Conservation (phyloP, 345 rosid genomes). For the Eutrema heterophyllum region DNA sequence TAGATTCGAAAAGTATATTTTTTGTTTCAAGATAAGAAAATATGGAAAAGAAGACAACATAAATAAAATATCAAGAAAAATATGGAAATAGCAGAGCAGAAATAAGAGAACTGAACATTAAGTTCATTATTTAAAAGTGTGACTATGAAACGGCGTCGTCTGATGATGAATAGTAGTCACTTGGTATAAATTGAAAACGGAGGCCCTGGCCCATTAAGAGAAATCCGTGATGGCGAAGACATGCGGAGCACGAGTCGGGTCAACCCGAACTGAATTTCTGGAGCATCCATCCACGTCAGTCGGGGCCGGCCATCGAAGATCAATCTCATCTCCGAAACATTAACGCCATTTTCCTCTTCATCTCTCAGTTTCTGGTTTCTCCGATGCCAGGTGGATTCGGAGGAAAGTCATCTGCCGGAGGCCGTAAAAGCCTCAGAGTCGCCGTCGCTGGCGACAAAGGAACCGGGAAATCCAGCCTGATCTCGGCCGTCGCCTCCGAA, state of each 20-base stretch:
- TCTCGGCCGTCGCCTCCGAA: conserved; percentile 61
- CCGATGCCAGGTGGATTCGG: conserved; percentile 42
- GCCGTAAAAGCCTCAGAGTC: conserved; percentile 52
- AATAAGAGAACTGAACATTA: too few species aligned
- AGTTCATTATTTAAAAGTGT: too few species aligned
- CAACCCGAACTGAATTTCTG: conserved; percentile 3
- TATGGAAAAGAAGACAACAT: neutral
- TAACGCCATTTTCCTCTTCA: neutral
- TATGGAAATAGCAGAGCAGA: neutral
- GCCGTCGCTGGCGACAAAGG: conserved; percentile 72
- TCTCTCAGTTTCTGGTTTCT: neutral
- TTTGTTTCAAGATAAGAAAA: too few species aligned
- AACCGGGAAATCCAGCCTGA: conserved; percentile 78
- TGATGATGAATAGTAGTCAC: neutral
- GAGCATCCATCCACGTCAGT: conserved; percentile 18
- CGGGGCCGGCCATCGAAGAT: neutral
- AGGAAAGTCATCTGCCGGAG: conserved; percentile 35
- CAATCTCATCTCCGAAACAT: neutral
- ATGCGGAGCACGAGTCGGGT: conserved; percentile 7
- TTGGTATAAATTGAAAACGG: neutral
- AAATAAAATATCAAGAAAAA: too few species aligned
- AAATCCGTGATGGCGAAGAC: neutral
- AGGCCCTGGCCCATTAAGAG: conserved; percentile 19
- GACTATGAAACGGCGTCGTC: neutral
- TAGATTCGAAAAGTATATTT: neutral